A percentile compares a stretch with the other conserved stretches of the same genome.
phyloP scores from a whole-genome alignment of 768 basidiomycete genomes.

The Pholiota conissans region DNA sequence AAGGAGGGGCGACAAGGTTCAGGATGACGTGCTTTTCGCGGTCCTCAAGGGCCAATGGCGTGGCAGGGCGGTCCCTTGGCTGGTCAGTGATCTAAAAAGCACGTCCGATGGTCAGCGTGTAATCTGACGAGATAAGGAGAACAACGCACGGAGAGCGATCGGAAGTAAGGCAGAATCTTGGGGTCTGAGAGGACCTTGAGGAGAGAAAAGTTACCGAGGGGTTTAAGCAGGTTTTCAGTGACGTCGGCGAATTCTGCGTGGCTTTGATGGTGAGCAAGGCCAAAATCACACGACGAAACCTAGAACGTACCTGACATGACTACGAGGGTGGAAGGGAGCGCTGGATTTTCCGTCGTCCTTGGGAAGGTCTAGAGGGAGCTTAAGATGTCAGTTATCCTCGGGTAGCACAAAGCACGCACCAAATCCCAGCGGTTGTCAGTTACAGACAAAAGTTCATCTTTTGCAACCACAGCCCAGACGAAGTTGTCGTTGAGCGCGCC shows the following conservation, averaged over 20 bases:
- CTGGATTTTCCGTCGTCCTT: constrained; percentile 65
- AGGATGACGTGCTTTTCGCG: constrained; percentile 78
- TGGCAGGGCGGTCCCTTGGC: constrained; percentile 66
- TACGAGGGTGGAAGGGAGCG: constrained; percentile 60
- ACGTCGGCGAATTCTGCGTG: constrained; percentile 78
- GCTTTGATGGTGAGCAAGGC: neutral
- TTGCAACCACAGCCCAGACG: constrained; percentile 84
- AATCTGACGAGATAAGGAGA: neutral
- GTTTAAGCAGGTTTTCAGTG: constrained; percentile 76
- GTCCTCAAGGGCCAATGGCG: constrained; percentile 46
- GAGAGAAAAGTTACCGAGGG: constrained; percentile 45
- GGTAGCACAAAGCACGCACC: constrained; percentile 47
- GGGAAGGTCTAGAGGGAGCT: constrained; percentile 67
- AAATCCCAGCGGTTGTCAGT: constrained; percentile 83
- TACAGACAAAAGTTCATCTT: constrained; percentile 71
- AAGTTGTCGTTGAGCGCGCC: constrained; percentile 56
- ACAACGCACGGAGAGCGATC: constrained; percentile 72
- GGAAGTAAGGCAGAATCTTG: constrained; percentile 72
- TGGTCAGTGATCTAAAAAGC: constrained; percentile 74
- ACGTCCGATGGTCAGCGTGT: neutral
- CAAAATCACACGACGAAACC: neutral
- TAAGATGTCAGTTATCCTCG: neutral
- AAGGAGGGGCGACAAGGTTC: constrained; percentile 55
- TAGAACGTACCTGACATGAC: constrained; percentile 68
- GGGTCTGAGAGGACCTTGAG: constrained; percentile 62